Base-by-base conservation (phyloP, 352 stramenopile genomes). In the Globisporangium carolinianum region DNA sequence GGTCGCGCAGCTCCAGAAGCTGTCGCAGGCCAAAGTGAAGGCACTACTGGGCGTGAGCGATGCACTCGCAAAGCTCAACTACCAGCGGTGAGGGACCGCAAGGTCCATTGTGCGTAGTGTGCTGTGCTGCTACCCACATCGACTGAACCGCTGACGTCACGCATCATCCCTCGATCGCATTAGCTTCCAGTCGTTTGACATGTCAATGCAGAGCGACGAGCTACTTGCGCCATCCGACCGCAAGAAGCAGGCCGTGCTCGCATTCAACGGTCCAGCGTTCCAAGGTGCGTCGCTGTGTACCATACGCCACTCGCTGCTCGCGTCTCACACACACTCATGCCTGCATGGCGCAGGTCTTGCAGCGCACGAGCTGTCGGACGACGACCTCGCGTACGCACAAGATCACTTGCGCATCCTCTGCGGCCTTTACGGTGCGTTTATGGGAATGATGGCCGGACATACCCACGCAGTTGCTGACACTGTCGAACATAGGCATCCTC, bases 401-500 rank as follows among this genome's bases (percentile, higher is more conserved):
- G 61, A 73, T 46, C 82, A 96, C 73, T 69, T 99, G 50, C 79
- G 91, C 38, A 97, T 99, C 63, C 73, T 98, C 17, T 97, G 93
- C 69, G 92, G 94, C 8, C 72, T 99, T 1, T 98, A 98, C 66
- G 96, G 79, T 78, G 2, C 24, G 51, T n/a, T 6, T 17, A 45
- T 24, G 24, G 24, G 24, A 24, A 24, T 24, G 24, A 24, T 24
- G 1, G 24, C 2, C 24, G 24, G 24, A 24, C 24, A 24, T 24
- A 24, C 24, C 24, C 24, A 24, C 24, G 2, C 24, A 24, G 24
- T 24, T 3, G 24, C 24, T 24, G 24, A 2, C 24, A 2, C 24
- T 24, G 24, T 24, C 24, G 24, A 24, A 24, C 4, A 1, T 50
- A 79, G 69, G 91, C 8, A 76, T 91, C 8, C 65, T 99, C 32